Evolutionary conservation across 1,139 yeast genomes (phyloP).

Genomic region (Kurtzmaniella quercitrusa): DNA sequence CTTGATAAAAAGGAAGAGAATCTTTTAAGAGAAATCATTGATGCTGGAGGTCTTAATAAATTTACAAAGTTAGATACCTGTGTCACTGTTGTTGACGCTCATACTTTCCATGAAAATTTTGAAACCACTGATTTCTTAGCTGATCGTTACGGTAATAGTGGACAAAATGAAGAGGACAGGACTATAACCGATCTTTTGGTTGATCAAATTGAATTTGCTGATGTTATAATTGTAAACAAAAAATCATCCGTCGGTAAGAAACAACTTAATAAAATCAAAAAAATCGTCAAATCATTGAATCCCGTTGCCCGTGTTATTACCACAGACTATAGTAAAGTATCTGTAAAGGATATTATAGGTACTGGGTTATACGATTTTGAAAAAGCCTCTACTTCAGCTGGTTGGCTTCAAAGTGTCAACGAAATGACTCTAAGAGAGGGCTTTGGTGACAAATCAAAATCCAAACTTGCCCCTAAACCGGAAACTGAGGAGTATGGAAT

Average conservation of each 20-base stretch:
- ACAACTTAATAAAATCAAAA: conserved; percentile 20
- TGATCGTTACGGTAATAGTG: conserved; percentile 36
- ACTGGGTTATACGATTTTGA: conserved; percentile 36
- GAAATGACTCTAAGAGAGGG: conserved; percentile 37
- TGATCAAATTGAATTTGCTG: conserved; percentile 45
- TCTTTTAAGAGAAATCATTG: conserved; percentile 24
- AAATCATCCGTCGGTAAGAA: conserved; percentile 21
- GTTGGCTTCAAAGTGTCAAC: conserved; percentile 42
- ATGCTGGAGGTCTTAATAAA: conserved; percentile 36
- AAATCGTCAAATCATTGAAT: conserved; percentile 30
- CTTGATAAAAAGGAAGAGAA: conserved; percentile 18
- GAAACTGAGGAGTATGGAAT: conserved; percentile 41
- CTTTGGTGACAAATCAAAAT: conserved; percentile 20
- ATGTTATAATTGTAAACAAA: conserved; percentile 40
- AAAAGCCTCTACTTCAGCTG: conserved; percentile 40
- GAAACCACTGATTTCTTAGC: conserved; percentile 41
- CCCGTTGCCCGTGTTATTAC: conserved; percentile 35
- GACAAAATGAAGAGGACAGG: conserved; percentile 35
- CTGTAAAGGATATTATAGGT: conserved; percentile 26
- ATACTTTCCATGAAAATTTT: conserved; percentile 33
- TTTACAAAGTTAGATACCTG: conserved; percentile 39
- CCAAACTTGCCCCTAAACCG: conserved; percentile 21
- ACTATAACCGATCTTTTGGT: conserved; percentile 43
- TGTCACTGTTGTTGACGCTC: conserved; percentile 44
- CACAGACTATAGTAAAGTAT: conserved; percentile 35